Percentiles rank a stretch among this genome's conserved stretches.
These are phyloP conservation scores for Lichenothelia convexa DNA, from an alignment of 495 filamentous ascomycete genomes.

Conservation along the genomic window DNA sequence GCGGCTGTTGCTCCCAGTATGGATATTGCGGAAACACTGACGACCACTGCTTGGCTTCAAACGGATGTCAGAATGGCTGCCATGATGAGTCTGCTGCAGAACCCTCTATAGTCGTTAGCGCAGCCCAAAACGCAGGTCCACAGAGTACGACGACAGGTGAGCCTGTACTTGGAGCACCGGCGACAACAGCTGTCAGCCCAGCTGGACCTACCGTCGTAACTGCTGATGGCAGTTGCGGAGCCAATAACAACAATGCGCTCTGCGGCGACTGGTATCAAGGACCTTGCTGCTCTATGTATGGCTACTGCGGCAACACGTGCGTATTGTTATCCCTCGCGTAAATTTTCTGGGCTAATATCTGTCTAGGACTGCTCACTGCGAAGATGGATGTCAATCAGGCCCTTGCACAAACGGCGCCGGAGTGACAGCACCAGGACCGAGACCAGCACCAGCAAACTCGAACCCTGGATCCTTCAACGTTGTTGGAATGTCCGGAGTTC, in stretches of 20 bases:
- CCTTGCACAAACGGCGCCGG: slow-evolving; percentile 18
- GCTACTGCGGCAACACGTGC: slow-evolving; percentile 21
- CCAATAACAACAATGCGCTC: slow-evolving; percentile 24
- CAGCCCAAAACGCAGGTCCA: not conserved
- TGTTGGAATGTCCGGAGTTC: slow-evolving; percentile 38
- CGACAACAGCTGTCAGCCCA: slow-evolving; percentile 9
- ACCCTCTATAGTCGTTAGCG: not conserved
- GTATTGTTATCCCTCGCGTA: not conserved
- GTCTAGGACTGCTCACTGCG: slow-evolving; percentile 22
- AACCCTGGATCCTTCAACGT: slow-evolving; percentile 30
- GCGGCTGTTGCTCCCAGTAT: slow-evolving; percentile 15
- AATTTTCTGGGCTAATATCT: not conserved
- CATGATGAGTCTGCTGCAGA: not conserved
- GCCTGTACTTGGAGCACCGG: slow-evolving; percentile 10
- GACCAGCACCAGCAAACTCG: slow-evolving; percentile 15
- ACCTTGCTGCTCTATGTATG: slow-evolving; percentile 33
- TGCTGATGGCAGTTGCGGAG: slow-evolving; percentile 32
- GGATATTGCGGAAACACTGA: slow-evolving; percentile 14
- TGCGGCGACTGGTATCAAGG: slow-evolving; percentile 33
- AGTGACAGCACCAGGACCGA: slow-evolving; percentile 14
- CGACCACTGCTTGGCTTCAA: slow-evolving; percentile 10
- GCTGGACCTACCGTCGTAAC: slow-evolving; percentile 16
- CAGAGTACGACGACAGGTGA: slow-evolving; percentile 3
- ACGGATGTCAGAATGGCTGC: slow-evolving; percentile 15
- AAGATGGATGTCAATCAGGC: slow-evolving; percentile 27